A percentile compares a stretch with the other conserved stretches of the same genome.
These are phyloP conservation scores for Clarkia xantiana DNA, from an alignment of 345 rosid genomes.

Conservation along the genomic window DNA sequence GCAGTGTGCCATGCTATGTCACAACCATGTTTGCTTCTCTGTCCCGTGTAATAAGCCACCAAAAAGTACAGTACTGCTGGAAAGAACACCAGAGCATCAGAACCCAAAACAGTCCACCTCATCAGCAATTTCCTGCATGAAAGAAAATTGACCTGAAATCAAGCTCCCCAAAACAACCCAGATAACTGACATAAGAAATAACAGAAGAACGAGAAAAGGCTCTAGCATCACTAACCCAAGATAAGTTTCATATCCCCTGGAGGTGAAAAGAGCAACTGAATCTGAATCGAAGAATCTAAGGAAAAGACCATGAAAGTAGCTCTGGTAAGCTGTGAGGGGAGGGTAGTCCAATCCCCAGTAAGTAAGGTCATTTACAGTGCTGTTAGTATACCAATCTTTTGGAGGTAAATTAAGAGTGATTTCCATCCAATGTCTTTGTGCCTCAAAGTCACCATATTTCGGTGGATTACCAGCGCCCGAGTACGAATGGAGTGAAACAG, in stretches of 20 bases:
- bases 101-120: slow-evolving; percentile 85
- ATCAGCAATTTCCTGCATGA: slow-evolving; percentile 66
- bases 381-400: slow-evolving; percentile 56
- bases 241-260: slow-evolving; percentile 69
- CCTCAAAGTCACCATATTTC: slow-evolving; percentile 85
- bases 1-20: slow-evolving; percentile 65
- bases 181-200: too few species aligned
- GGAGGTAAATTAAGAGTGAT: slow-evolving; percentile 59
- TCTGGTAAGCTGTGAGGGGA: slow-evolving; percentile 91
- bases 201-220: too few species aligned
- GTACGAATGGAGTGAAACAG: slow-evolving; percentile 59
- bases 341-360: slow-evolving; percentile 99
- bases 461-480: slow-evolving; percentile 81
- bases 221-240: slow-evolving; percentile 28
- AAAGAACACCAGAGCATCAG: slow-evolving; percentile 67
- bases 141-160: neutral
- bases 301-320: slow-evolving; percentile 64
- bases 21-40: slow-evolving; percentile 13
- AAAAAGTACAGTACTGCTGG: slow-evolving; percentile 65
- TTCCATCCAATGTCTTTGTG: slow-evolving; percentile 99
- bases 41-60: slow-evolving; percentile 24
- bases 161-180: too few species aligned
- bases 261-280: slow-evolving; percentile 48
- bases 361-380: slow-evolving; percentile 51
- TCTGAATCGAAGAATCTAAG: slow-evolving; percentile 50